Evolutionary conservation across 1,139 yeast genomes (phyloP), one percentile per base, ranked within the genome.

Genomic region (Saccharomyces uvarum): DNA sequence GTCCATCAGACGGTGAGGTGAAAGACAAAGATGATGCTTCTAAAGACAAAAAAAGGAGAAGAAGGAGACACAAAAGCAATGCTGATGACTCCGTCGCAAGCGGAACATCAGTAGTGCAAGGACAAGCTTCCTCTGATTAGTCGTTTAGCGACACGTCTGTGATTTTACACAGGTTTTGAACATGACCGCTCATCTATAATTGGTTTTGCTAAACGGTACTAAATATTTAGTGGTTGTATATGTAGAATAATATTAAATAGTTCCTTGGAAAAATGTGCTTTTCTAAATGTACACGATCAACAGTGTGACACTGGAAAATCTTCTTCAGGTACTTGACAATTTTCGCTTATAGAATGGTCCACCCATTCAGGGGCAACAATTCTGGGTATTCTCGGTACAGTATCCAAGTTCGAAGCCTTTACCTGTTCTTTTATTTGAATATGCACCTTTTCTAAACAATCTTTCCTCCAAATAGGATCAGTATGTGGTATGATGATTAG

Each of bases 291-390:
- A 24, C 24, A 38, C 44, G 2, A 26, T 47, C 32, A 14, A 5
- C 14, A 31, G 50, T 51, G 52, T 9, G 54, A 5, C 9, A 61
- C 66, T 4, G 61, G 64, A 51, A 62, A 70, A 47, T 66, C 67
- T 52, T 73, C 77, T 3, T 82, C 78, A 57, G 82, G 84, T 2
- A 77, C 81, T 42, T 80, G 65, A 3, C 63, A 64, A 3, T 72
- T 70, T 48, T 70, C 68, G 11, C 65, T 62, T 13, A 83, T 75
- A 46, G 81, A 74, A 4, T 66, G 71, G 21, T 66, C 66, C 1
- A 84, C 62, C 73, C 82, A 83, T 0, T 61, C 52, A 33, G 70
- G 70, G 13, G 60, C 66, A 0, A 83, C 86, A 6, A 83, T 70
- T 42, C 75, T 69, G 0, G 86, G 82, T n/a, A 81, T 71, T 14